Conservation (phyloP, 108 stramenopile species). For the Epithemia pelagica region DNA sequence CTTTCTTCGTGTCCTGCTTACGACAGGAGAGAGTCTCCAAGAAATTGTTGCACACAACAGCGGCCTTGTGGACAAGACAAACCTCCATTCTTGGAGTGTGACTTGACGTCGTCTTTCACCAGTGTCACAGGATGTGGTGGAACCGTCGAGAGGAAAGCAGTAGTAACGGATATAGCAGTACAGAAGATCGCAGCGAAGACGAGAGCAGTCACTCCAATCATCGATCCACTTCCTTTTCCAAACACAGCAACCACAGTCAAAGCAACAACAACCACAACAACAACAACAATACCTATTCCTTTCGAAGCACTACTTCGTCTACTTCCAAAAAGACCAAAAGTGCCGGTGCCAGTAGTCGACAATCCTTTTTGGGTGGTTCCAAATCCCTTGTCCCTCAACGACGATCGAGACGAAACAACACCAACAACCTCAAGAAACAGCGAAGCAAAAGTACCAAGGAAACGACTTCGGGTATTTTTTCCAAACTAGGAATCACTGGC, state of each 20-base stretch:
- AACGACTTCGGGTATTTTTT: neutral
- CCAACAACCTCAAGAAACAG: neutral
- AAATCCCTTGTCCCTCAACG: neutral
- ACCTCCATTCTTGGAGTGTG: too few species aligned
- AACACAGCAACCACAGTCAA: too few species aligned
- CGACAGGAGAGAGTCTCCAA: too few species aligned
- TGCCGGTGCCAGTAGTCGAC: neutral
- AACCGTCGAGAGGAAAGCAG: neutral
- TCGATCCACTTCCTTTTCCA: neutral
- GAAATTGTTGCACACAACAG: too few species aligned
- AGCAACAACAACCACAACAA: too few species aligned
- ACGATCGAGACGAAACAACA: neutral
- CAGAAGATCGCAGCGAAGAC: neutral
- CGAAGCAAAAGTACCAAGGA: neutral
- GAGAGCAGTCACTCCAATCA: neutral
- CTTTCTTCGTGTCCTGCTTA: too few species aligned
- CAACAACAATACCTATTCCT: neutral
- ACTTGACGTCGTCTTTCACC: too few species aligned
- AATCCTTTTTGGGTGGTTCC: conserved; percentile 1
- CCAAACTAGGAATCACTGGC: too few species aligned
- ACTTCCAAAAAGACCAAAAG: neutral
- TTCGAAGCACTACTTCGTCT: neutral
- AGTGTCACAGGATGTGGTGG: neutral
- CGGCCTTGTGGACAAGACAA: too few species aligned
- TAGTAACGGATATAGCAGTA: neutral